Conservation (phyloP, 129 eudicot genomes). For the Mikania micrantha region DNA sequence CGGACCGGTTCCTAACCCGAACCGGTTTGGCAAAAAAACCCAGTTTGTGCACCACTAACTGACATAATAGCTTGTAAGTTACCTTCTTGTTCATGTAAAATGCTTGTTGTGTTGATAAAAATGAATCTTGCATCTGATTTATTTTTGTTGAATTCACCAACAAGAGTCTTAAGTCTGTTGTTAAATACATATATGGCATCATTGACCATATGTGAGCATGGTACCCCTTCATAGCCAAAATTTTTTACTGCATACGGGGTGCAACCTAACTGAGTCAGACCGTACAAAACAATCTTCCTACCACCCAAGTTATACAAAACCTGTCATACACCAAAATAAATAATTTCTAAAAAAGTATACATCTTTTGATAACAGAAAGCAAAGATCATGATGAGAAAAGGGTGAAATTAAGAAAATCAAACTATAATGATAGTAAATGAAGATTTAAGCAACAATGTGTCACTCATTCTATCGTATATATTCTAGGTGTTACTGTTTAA, state of each 20-base stretch:
- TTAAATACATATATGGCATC: conserved; percentile 25
- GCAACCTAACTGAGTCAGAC: conserved; percentile 34
- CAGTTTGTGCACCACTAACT: too few species aligned
- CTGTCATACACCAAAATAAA: conserved; percentile 18
- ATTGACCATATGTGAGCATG: conserved; percentile 20
- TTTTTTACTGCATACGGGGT: conserved; percentile 11
- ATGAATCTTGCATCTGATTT: conserved; percentile 29
- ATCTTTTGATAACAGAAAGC: too few species aligned
- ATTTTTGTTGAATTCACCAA: conserved; percentile 22
- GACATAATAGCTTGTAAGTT: too few species aligned
- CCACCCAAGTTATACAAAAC: conserved; percentile 37
- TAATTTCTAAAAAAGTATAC: too few species aligned
- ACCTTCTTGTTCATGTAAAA: conserved; percentile 25
- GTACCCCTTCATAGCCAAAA: neutral
- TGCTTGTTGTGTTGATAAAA: conserved; percentile 18
- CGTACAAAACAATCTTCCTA: conserved; percentile 39
- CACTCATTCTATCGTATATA: too few species aligned
- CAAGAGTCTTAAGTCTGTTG: conserved; percentile 30
- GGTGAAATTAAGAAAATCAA: too few species aligned
- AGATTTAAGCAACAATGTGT: too few species aligned
- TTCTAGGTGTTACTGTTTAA: too few species aligned
- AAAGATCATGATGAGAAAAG: too few species aligned
- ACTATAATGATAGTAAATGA: too few species aligned
- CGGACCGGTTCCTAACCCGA: too few species aligned
- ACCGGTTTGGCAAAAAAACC: too few species aligned